These are phyloP conservation scores for Rhinocladiella similis DNA, from an alignment of 2,329 filamentous ascomycete species.

Conservation along the genomic window DNA sequence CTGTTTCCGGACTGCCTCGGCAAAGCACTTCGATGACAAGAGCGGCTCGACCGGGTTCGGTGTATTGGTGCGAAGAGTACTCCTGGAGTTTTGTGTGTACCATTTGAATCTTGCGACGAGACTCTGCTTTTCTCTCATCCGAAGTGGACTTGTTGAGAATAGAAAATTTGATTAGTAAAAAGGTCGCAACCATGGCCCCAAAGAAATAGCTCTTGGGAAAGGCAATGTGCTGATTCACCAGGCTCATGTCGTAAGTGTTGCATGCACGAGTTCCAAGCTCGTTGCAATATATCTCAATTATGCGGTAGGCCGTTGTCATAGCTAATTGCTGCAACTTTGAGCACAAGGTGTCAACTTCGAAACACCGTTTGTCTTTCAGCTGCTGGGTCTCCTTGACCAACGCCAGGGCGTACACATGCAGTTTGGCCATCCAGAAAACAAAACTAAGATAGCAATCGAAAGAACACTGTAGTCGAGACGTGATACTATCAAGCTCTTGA, in stretches of 20 bases:
- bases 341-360: not conserved
- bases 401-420: constrained; percentile 12
- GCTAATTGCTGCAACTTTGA: constrained; percentile 3
- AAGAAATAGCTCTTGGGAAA: constrained; percentile 6
- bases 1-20: not conserved
- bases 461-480: not conserved
- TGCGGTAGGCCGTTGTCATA: constrained; percentile 9
- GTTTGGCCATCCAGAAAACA: not conserved
- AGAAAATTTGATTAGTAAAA: constrained; percentile 14
- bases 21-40: constrained; percentile 8
- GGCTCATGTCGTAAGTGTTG: not conserved
- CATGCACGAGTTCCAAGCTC: not conserved
- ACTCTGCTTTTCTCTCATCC: not conserved
- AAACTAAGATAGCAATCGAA: constrained; percentile 1
- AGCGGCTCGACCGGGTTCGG: constrained; percentile 13
- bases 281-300: constrained; percentile 13
- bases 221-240: constrained; percentile 5
- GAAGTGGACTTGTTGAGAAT: constrained; percentile 2
- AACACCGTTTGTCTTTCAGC: not conserved
- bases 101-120: constrained; percentile 7
- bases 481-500: constrained; percentile 5
- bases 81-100: constrained; percentile 10
- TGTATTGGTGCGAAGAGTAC: constrained; percentile 2
- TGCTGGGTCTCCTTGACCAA: constrained; percentile 3
- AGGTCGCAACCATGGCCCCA: constrained; percentile 4